Percentiles rank a stretch among this genome's conserved stretches.
Conservation (phyloP, 345 rosid species). For the Crucihimalaya himalaica region DNA sequence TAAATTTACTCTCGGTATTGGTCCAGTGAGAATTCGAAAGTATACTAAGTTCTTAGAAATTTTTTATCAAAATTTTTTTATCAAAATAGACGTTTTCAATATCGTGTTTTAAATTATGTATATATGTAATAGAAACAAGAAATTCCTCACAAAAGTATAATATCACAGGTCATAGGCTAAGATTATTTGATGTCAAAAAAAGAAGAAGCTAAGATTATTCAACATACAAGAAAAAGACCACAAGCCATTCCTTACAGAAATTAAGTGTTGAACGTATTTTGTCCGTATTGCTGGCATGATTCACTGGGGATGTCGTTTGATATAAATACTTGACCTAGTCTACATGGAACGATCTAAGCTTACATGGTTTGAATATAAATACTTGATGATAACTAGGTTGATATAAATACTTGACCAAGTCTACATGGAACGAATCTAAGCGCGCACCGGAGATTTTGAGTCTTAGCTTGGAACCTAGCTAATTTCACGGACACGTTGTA, state of each 20-base stretch:
- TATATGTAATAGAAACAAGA: too few species aligned
- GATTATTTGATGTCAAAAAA: background rate
- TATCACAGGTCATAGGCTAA: background rate
- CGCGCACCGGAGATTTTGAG: background rate
- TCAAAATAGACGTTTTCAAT: rapidly evolving
- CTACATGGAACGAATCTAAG: background rate
- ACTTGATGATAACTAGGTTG: too few species aligned
- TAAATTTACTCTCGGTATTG: background rate
- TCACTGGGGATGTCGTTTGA: background rate
- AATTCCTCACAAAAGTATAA: background rate
- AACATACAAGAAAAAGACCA: background rate
- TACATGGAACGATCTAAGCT: background rate
- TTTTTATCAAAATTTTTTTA: background rate
- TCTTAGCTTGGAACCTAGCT: too few species aligned
- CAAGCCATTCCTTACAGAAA: background rate
- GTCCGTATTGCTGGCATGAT: background rate
- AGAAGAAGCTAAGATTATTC: background rate
- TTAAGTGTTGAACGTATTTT: background rate
- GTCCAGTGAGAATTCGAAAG: background rate
- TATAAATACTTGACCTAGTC: background rate
- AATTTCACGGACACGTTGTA: too few species aligned
- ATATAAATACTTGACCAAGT: background rate
- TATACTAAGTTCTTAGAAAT: background rate
- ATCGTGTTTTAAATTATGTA: too few species aligned
- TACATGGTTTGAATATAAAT: too few species aligned